Percentiles rank a stretch among this genome's conserved stretches.
phyloP scores from a whole-genome alignment of 805 yeast genomes.

The Kodamaea kakaduensis region DNA sequence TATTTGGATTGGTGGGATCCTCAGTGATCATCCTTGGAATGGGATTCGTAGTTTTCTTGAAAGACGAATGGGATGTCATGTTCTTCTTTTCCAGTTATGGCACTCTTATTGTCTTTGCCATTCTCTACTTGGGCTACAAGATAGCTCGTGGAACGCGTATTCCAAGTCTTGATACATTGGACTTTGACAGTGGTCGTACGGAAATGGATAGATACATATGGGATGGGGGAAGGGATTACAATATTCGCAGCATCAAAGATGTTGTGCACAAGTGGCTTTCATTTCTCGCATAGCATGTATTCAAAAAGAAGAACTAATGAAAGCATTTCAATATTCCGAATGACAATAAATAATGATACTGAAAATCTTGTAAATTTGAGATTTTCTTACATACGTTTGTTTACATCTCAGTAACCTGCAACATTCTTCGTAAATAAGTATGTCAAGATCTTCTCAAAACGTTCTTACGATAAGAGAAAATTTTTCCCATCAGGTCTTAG shows the following conservation, averaged over 20 bases:
- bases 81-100: conserved; percentile 66
- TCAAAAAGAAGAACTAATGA: too few species aligned
- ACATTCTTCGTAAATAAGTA: too few species aligned
- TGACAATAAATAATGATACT: too few species aligned
- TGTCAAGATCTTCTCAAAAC: too few species aligned
- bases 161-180: conserved; percentile 68
- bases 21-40: conserved; percentile 47
- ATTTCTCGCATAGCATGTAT: conserved; percentile 31
- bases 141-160: conserved; percentile 57
- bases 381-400: too few species aligned
- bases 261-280: conserved; percentile 29
- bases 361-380: too few species aligned
- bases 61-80: conserved; percentile 55
- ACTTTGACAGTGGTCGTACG: conserved; percentile 78
- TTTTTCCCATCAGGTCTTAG: too few species aligned
- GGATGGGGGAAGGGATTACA: conserved; percentile 63
- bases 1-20: conserved; percentile 57
- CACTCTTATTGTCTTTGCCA: conserved; percentile 48
- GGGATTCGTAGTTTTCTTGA: conserved; percentile 61
- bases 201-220: conserved; percentile 78
- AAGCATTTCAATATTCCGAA: too few species aligned
- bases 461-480: too few species aligned
- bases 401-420: too few species aligned
- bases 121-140: conserved; percentile 54
- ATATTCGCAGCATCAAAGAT: conserved; percentile 30